phyloP scores from a whole-genome alignment of 257 asterid genomes.

The Solanum chmielewskii region DNA sequence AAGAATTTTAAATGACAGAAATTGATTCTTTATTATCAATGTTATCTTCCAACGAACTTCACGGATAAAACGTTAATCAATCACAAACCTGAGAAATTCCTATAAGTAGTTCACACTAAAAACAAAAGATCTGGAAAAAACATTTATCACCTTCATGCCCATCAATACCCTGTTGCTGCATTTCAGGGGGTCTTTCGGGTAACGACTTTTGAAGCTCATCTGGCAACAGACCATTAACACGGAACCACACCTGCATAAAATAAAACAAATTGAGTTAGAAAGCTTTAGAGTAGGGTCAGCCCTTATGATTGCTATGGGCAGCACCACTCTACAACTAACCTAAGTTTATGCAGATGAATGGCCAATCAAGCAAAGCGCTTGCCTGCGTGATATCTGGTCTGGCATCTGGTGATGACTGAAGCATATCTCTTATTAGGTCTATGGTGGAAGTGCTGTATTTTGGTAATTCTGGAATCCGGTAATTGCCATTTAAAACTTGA shows the following conservation, averaged over 20 bases:
- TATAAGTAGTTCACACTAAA: background rate
- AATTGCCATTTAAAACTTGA: slow-evolving; percentile 88
- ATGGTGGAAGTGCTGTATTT: slow-evolving; percentile 61
- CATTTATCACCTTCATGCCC: slow-evolving; percentile 39
- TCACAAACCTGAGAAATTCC: background rate
- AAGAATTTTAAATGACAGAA: background rate
- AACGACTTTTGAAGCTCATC: slow-evolving; percentile 68
- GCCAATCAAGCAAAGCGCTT: slow-evolving; percentile 90
- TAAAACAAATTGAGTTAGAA: slow-evolving; percentile 13
- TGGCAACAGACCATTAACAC: slow-evolving; percentile 76
- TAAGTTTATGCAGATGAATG: slow-evolving; percentile 75
- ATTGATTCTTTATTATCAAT: background rate
- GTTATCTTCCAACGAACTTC: background rate
- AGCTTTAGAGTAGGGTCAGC: slow-evolving; percentile 27
- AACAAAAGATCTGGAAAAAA: background rate
- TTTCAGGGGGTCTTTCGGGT: slow-evolving; percentile 76
- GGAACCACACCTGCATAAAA: slow-evolving; percentile 83
- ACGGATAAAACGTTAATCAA: background rate
- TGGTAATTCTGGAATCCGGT: slow-evolving; percentile 87
- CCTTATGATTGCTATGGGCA: slow-evolving; percentile 48
- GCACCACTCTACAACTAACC: slow-evolving; percentile 70
- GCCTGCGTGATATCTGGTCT: slow-evolving; percentile 99
- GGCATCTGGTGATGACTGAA: slow-evolving; percentile 76
- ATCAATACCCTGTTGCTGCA: slow-evolving; percentile 45
- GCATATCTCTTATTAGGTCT: slow-evolving; percentile 73